Conservation (phyloP, 345 rosid species). For the Schrenkiella parvula region DNA sequence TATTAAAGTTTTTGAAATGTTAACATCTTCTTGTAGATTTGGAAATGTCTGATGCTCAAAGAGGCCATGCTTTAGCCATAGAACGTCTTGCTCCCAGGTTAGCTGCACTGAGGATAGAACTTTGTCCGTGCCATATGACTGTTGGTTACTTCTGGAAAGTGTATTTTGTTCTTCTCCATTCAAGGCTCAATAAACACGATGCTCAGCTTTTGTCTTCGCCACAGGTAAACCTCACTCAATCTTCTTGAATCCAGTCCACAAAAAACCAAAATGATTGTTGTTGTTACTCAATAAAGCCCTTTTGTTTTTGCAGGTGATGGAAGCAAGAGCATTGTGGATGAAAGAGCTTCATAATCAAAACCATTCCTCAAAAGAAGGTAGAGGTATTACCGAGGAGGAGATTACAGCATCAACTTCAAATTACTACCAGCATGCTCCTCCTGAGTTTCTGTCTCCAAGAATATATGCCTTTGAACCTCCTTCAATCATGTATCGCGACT, state of each 20-base stretch:
- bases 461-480: conserved; percentile 42
- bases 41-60: conserved; percentile 90
- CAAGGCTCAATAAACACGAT: conserved; percentile 71
- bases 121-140: conserved; percentile 90
- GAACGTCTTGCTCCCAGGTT: conserved; percentile 76
- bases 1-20: background rate
- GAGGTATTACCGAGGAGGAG: conserved; percentile 34
- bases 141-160: conserved; percentile 95
- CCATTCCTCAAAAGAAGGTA: conserved; percentile 23
- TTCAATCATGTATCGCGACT: conserved; percentile 32
- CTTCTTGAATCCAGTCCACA: background rate
- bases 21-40: conserved; percentile 42
- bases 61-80: conserved; percentile 89
- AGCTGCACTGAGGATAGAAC: conserved; percentile 77
- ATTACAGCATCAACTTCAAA: conserved; percentile 40
- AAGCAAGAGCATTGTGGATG: conserved; percentile 72
- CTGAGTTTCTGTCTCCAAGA: conserved; percentile 42
- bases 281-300: background rate
- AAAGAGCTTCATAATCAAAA: conserved; percentile 44
- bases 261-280: background rate
- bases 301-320: conserved; percentile 55
- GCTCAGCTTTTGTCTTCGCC: conserved; percentile 75
- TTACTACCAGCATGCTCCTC: conserved; percentile 29
- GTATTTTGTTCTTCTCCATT: conserved; percentile 84
- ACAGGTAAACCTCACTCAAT: conserved; percentile 41